phyloP scores from a whole-genome alignment of 805 yeast species.

The Wickerhamomyces bisporus region DNA sequence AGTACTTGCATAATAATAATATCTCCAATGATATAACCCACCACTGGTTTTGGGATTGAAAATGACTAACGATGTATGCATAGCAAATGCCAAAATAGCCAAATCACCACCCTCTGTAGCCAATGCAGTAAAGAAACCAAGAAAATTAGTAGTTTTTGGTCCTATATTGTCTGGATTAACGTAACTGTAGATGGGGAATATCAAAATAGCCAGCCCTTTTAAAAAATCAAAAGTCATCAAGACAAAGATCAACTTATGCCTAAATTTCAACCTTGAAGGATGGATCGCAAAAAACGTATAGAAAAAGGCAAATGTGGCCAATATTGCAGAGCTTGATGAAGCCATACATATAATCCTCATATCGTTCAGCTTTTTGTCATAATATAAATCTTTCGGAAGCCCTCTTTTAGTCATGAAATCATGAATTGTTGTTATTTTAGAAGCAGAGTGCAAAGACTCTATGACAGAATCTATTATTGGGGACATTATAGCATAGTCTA shows the following conservation, averaged over 20 bases:
- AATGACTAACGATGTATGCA: constrained; percentile 73
- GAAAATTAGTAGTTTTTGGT: constrained; percentile 12
- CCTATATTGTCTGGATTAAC: constrained; percentile 40
- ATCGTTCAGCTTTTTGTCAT: constrained; percentile 1
- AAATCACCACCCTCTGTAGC: constrained; percentile 84
- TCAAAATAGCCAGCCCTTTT: constrained; percentile 62
- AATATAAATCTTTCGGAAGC: constrained; percentile 2
- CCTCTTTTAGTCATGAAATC: background rate
- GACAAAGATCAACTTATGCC: constrained; percentile 66
- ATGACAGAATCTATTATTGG: no score
- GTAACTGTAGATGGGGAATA: constrained; percentile 61
- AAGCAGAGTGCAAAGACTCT: no score
- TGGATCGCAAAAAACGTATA: constrained; percentile 61
- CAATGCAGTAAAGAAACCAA: constrained; percentile 75
- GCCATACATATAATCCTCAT: constrained; percentile 37
- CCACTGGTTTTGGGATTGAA: constrained; percentile 62
- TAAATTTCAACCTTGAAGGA: constrained; percentile 54
- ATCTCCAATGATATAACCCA: constrained; percentile 60
- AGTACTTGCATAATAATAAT: constrained; percentile 52
- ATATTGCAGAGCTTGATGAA: constrained; percentile 44
- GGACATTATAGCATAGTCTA: no score
- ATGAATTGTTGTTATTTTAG: no score
- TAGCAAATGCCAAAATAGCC: constrained; percentile 75
- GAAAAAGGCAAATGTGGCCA: constrained; percentile 53
- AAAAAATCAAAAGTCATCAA: constrained; percentile 69